Conservation (phyloP, 2,329 filamentous ascomycete genomes). For the Fusarium sp. region DNA sequence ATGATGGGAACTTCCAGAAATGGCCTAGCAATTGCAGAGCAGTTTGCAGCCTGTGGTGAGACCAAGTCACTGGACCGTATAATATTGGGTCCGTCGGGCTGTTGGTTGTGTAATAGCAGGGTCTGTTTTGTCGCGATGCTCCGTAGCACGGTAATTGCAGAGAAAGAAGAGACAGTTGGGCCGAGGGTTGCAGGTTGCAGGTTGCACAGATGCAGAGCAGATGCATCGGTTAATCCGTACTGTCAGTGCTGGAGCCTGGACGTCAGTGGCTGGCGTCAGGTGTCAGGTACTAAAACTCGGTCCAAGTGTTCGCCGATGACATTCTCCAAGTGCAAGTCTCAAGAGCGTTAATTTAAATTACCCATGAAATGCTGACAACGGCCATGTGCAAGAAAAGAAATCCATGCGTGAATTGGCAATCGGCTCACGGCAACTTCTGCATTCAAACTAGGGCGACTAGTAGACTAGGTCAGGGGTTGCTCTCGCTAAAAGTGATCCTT, state of each 20-base stretch:
- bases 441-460: slow-evolving; percentile 12
- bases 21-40: slow-evolving; percentile 9
- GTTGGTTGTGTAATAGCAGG: neutral
- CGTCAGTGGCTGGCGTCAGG: slow-evolving; percentile 14
- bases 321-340: neutral
- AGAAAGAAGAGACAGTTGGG: neutral
- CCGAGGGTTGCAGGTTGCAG: no score
- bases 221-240: no score
- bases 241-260: neutral
- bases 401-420: neutral
- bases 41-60: neutral
- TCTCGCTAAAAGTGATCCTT: slow-evolving; percentile 1
- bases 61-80: slow-evolving; percentile 6
- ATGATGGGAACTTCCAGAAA: slow-evolving; percentile 17
- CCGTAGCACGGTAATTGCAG: neutral
- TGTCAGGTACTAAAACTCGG: neutral
- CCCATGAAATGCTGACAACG: slow-evolving; percentile 7
- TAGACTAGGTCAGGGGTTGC: slow-evolving; percentile 16
- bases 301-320: no score
- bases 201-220: no score
- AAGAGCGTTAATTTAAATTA: slow-evolving; percentile 15
- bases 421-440: slow-evolving; percentile 21
- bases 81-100: slow-evolving; percentile 11
- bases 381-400: slow-evolving; percentile 1
- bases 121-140: neutral